These are phyloP conservation scores for Phytophthora megakarya DNA, from an alignment of 352 stramenopile species.

Conservation along the genomic window DNA sequence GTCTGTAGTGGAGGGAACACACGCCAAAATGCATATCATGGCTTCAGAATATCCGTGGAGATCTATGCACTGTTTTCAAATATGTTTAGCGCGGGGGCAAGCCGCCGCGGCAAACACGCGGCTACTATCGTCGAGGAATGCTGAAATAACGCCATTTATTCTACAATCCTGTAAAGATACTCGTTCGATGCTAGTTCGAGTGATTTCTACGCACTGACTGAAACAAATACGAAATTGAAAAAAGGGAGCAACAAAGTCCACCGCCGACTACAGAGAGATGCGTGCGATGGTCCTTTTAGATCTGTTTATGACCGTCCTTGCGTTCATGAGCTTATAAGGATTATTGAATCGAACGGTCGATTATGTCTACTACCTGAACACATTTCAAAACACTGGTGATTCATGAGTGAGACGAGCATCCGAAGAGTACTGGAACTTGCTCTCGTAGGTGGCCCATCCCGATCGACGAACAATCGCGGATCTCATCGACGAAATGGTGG, in stretches of 20 bases:
- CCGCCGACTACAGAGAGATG: not conserved
- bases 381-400: slow-evolving; percentile 10
- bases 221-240: not conserved
- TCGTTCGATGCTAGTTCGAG: not conserved
- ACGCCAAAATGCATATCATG: slow-evolving; percentile 4
- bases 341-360: not conserved
- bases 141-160: not conserved
- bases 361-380: not conserved
- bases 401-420: too few species aligned
- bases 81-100: not conserved
- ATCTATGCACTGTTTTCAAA: not conserved
- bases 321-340: not conserved
- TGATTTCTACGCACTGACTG: not conserved
- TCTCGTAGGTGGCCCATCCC: too few species aligned
- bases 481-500: too few species aligned
- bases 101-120: too few species aligned
- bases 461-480: too few species aligned
- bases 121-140: too few species aligned
- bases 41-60: not conserved
- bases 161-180: not conserved
- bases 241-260: not conserved
- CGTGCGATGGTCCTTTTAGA: not conserved
- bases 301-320: not conserved
- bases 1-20: slow-evolving; percentile 1
- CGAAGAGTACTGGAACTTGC: too few species aligned